phyloP scores from a whole-genome alignment of 2,329 filamentous ascomycete genomes.

The Didymella glomerata region DNA sequence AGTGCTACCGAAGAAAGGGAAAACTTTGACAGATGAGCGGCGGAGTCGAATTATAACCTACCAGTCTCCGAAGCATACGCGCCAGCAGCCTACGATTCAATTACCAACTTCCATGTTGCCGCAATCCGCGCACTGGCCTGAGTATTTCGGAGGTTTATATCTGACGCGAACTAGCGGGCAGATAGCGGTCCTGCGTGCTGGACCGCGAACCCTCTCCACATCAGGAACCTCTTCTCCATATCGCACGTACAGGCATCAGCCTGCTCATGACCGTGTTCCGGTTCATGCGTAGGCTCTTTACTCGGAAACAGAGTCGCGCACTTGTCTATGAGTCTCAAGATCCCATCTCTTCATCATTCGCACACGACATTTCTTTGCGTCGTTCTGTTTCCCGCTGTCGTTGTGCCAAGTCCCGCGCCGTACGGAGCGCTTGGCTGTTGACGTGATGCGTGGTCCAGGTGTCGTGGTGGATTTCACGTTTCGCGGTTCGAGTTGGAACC shows the following conservation, averaged over 20 bases:
- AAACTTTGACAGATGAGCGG: conserved; percentile 8
- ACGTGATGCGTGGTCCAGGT: conserved; percentile 13
- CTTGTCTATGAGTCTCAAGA: background rate
- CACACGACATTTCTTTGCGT: conserved; percentile 8
- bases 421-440: conserved; percentile 10
- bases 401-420: conserved; percentile 1
- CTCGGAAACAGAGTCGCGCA: background rate
- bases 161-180: conserved; percentile 20
- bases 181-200: conserved; percentile 8
- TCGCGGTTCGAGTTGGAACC: conserved; percentile 1
- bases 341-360: background rate
- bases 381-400: conserved; percentile 7
- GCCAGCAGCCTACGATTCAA: conserved; percentile 10
- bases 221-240: background rate
- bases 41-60: conserved; percentile 18
- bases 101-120: conserved; percentile 7
- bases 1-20: conserved; percentile 14
- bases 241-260: conserved; percentile 5
- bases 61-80: conserved; percentile 4
- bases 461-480: background rate
- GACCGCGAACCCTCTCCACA: conserved; percentile 7
- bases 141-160: conserved; percentile 18
- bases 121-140: conserved; percentile 21
- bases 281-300: conserved; percentile 1
- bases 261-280: background rate